A percentile compares a stretch with the other conserved stretches of the same genome.
These are phyloP conservation scores for Fusarium decemcellulare DNA, from an alignment of 2,329 filamentous ascomycete species.

Conservation along the genomic window DNA sequence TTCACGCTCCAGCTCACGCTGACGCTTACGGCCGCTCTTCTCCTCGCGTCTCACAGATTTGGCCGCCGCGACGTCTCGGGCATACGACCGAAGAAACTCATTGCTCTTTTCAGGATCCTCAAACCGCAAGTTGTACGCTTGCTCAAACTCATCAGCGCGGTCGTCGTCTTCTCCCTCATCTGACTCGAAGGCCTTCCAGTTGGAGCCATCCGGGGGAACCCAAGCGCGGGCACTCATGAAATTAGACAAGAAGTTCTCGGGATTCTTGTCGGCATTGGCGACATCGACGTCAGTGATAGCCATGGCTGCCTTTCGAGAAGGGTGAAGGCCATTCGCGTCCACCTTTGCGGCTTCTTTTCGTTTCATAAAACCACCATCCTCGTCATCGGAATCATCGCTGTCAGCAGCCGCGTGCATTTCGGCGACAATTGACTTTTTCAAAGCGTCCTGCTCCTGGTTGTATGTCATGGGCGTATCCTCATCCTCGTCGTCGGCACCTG, in stretches of 20 bases:
- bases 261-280: constrained; percentile 85
- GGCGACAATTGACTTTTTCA: constrained; percentile 83
- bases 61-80: constrained; percentile 85
- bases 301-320: constrained; percentile 63
- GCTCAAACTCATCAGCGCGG: constrained; percentile 88
- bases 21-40: constrained; percentile 80
- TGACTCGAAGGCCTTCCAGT: constrained; percentile 88
- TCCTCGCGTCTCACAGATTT: constrained; percentile 91
- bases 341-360: constrained; percentile 71
- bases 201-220: constrained; percentile 77
- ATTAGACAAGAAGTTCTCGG: constrained; percentile 93
- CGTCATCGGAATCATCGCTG: constrained; percentile 66
- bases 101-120: constrained; percentile 92
- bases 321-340: constrained; percentile 66
- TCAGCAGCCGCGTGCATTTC: constrained; percentile 80
- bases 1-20: constrained; percentile 82
- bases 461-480: constrained; percentile 78
- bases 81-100: constrained; percentile 88
- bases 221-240: constrained; percentile 95
- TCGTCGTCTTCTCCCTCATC: constrained; percentile 88
- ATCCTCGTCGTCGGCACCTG: constrained; percentile 71
- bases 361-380: constrained; percentile 79
- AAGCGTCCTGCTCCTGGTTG: constrained; percentile 86
- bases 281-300: constrained; percentile 75
- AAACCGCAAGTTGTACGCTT: constrained; percentile 96